Percentiles rank a stretch among this genome's conserved stretches.
Evolutionary conservation across 1,284 basidiomycete species (phyloP).

Genomic region (Sanghuangporus sanghuang): DNA sequence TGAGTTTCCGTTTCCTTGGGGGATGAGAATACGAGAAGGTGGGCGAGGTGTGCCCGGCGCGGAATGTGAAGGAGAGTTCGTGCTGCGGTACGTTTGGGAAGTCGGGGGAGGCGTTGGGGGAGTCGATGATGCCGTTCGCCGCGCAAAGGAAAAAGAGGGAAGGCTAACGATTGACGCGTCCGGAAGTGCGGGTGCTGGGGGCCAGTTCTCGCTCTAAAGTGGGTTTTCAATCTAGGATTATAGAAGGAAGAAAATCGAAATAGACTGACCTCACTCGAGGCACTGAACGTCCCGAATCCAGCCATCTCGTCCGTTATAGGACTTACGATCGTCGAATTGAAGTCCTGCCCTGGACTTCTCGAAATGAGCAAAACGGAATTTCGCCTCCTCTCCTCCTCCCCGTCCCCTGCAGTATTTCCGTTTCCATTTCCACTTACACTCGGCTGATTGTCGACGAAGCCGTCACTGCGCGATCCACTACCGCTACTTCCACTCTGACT

Average conservation of each 20-base stretch:
- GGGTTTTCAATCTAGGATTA: not conserved
- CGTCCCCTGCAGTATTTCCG: not conserved
- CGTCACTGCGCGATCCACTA: not conserved
- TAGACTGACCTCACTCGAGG: conserved; percentile 1
- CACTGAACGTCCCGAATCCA: not conserved
- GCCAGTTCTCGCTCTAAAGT: conserved; percentile 3
- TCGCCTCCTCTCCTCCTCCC: not conserved
- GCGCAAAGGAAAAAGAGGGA: not conserved
- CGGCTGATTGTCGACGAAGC: not conserved
- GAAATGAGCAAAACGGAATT: conserved; percentile 14
- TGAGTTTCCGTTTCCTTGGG: not conserved
- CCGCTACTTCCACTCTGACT: not conserved
- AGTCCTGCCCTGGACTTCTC: conserved; percentile 15
- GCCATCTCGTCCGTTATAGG: conserved; percentile 7
- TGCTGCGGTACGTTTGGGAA: not conserved
- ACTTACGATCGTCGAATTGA: conserved; percentile 7
- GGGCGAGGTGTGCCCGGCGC: not conserved
- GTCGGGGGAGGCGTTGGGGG: not conserved
- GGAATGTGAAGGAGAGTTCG: not conserved
- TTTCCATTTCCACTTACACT: not conserved
- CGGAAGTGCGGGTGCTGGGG: conserved; percentile 3
- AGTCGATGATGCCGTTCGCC: too few relatives aligned
- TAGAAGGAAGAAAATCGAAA: not conserved
- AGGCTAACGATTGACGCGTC: conserved; percentile 5
- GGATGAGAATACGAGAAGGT: not conserved